These are phyloP conservation scores for Pugionium cornutum DNA, from an alignment of 345 rosid species.

Conservation along the genomic window DNA sequence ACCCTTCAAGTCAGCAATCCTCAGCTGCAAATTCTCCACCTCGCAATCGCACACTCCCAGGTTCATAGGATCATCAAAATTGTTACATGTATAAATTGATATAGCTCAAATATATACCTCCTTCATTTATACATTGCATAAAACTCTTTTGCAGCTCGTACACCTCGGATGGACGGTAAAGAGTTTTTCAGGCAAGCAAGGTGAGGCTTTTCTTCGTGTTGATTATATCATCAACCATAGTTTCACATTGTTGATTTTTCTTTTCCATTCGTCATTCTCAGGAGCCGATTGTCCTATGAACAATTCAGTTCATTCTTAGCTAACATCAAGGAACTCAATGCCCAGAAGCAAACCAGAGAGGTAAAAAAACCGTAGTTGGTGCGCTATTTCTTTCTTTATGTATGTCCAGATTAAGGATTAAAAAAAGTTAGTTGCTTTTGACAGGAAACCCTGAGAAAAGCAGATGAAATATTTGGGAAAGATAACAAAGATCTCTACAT, in stretches of 20 bases:
- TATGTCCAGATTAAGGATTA: not conserved
- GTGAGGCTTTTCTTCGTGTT: conserved; percentile 36
- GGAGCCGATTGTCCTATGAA: conserved; percentile 92
- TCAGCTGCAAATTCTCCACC: conserved; percentile 98
- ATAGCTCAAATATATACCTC: not conserved
- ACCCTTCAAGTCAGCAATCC: conserved; percentile 89
- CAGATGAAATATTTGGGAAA: conserved; percentile 87
- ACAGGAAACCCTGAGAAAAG: conserved; percentile 94
- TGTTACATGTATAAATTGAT: not conserved
- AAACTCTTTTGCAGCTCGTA: conserved; percentile 44
- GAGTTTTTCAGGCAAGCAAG: conserved; percentile 97
- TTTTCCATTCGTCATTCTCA: conserved; percentile 29
- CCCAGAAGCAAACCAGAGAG: conserved; percentile 92
- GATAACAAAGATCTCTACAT: conserved; percentile 82
- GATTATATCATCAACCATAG: not conserved
- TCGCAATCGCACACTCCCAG: conserved; percentile 70
- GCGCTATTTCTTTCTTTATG: not conserved
- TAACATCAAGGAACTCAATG: conserved; percentile 90
- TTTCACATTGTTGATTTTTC: conserved; percentile 12
- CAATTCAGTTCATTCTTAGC: conserved; percentile 95
- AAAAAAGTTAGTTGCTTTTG: conserved; percentile 7
- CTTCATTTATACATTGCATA: conserved; percentile 3
- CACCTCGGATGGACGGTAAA: conserved; percentile 88
- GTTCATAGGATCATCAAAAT: conserved; percentile 32
- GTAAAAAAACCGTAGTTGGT: conserved; percentile 39